These are phyloP conservation scores for Fusarium ambrosium DNA, from an alignment of 2,329 filamentous ascomycete genomes.

Conservation along the genomic window DNA sequence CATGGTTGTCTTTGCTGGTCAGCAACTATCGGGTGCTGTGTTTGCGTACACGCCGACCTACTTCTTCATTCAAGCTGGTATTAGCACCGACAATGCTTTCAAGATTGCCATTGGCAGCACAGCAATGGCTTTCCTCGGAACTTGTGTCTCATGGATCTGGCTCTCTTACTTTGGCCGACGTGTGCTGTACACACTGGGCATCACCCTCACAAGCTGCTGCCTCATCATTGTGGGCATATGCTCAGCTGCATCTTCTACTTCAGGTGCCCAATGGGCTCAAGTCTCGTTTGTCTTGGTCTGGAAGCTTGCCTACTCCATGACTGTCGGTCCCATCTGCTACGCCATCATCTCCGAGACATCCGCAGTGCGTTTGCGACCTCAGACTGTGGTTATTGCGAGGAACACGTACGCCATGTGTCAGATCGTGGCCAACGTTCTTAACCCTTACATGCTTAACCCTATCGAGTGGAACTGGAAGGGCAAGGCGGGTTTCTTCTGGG, in stretches of 20 bases:
- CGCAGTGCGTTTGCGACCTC: slow-evolving; percentile 57
- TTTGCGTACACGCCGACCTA: slow-evolving; percentile 61
- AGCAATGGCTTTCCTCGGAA: slow-evolving; percentile 59
- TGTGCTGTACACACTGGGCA: slow-evolving; percentile 56
- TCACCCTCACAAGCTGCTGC: slow-evolving; percentile 56
- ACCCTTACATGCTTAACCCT: slow-evolving; percentile 52
- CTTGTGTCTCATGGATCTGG: slow-evolving; percentile 58
- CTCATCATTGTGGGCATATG: slow-evolving; percentile 57
- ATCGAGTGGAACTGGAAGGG: slow-evolving; percentile 53
- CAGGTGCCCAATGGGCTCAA: slow-evolving; percentile 51
- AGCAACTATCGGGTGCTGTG: slow-evolving; percentile 56
- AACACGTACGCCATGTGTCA: slow-evolving; percentile 46
- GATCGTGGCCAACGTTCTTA: slow-evolving; percentile 49
- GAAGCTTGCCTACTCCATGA: slow-evolving; percentile 59
- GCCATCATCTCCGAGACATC: slow-evolving; percentile 58
- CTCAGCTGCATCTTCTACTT: slow-evolving; percentile 44
- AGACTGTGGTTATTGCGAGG: slow-evolving; percentile 58
- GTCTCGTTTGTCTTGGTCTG: slow-evolving; percentile 58
- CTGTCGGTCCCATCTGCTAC: slow-evolving; percentile 59
- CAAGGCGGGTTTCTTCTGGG: slow-evolving; percentile 52
- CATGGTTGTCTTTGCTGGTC: slow-evolving; percentile 57
- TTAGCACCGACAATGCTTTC: slow-evolving; percentile 55
- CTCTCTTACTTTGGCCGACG: slow-evolving; percentile 59
- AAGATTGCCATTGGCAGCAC: slow-evolving; percentile 57
- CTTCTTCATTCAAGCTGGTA: slow-evolving; percentile 62